These are phyloP conservation scores for Dipodascopsis tothii DNA, from an alignment of 805 yeast species.

Conservation along the genomic window DNA sequence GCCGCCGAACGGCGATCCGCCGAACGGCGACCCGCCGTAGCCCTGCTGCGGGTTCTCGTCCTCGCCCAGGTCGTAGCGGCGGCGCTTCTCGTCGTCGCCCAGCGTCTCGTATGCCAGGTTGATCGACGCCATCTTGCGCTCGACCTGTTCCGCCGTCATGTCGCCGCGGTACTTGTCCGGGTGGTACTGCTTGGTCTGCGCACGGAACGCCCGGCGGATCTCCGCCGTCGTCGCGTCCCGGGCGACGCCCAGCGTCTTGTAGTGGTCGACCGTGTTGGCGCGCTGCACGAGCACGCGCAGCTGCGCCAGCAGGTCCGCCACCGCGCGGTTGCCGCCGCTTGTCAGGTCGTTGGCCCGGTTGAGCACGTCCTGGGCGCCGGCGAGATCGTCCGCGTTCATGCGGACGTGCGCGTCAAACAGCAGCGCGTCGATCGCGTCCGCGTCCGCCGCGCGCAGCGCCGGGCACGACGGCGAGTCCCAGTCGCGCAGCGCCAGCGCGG, in stretches of 20 bases:
- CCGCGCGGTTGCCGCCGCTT: conserved; percentile 19
- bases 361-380: conserved; percentile 27
- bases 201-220: conserved; percentile 73
- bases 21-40: conserved; percentile 3
- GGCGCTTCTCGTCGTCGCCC: conserved; percentile 55
- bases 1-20: background rate
- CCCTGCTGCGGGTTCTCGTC: conserved; percentile 26
- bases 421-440: conserved; percentile 27
- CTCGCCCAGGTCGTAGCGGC: conserved; percentile 58
- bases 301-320: conserved; percentile 26
- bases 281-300: conserved; percentile 29
- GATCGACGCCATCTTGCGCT: conserved; percentile 79
- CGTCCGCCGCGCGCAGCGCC: conserved; percentile 25
- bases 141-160: conserved; percentile 59
- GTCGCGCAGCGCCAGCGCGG: conserved; percentile 17
- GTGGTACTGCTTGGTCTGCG: conserved; percentile 71
- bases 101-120: conserved; percentile 88
- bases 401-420: conserved; percentile 22
- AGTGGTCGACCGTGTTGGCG: conserved; percentile 58
- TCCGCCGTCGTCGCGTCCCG: conserved; percentile 61
- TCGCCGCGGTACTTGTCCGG: conserved; percentile 85
- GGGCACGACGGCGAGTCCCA: conserved; percentile 29
- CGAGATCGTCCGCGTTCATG: conserved; percentile 23
- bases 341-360: conserved; percentile 19
- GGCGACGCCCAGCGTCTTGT: conserved; percentile 64